These are phyloP conservation scores for Penicillium sp. DNA, from an alignment of 2,329 filamentous ascomycete genomes.

Conservation along the genomic window DNA sequence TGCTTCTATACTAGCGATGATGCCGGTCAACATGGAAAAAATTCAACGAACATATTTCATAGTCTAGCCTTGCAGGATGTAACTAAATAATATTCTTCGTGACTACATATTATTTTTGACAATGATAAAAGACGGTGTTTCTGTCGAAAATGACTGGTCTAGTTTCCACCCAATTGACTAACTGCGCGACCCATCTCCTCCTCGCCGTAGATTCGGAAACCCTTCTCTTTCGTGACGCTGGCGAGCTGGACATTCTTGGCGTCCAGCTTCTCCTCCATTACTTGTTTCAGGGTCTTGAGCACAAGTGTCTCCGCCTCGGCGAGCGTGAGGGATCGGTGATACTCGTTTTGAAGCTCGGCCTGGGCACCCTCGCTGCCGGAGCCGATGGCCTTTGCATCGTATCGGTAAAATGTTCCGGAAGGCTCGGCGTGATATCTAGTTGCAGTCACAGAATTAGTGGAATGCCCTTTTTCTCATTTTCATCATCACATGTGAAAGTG, in stretches of 20 bases:
- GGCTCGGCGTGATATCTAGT: conserved; percentile 89
- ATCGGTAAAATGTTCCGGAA: conserved; percentile 96
- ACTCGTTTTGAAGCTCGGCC: conserved; percentile 97
- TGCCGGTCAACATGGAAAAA: not conserved
- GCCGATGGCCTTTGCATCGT: conserved; percentile 97
- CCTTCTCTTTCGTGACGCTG: conserved; percentile 95
- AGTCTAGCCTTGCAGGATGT: not conserved
- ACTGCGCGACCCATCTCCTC: conserved; percentile 96
- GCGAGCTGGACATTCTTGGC: conserved; percentile 98
- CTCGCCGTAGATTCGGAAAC: conserved; percentile 97
- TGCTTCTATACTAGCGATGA: not conserved
- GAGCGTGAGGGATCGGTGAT: conserved; percentile 94
- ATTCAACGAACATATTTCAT: not conserved
- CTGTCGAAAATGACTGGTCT: not conserved
- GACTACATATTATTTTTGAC: conserved; percentile 11
- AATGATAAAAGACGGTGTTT: not conserved
- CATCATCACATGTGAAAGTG: no score
- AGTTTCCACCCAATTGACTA: conserved; percentile 56
- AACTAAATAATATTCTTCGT: not conserved
- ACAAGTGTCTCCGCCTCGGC: conserved; percentile 90
- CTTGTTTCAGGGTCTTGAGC: conserved; percentile 97
- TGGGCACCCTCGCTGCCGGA: conserved; percentile 96
- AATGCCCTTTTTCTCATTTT: not conserved
- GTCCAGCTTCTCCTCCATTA: conserved; percentile 99
- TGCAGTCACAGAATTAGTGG: not conserved